These are phyloP conservation scores for Penicillium fimorum DNA, from an alignment of 495 filamentous ascomycete genomes.

Conservation along the genomic window DNA sequence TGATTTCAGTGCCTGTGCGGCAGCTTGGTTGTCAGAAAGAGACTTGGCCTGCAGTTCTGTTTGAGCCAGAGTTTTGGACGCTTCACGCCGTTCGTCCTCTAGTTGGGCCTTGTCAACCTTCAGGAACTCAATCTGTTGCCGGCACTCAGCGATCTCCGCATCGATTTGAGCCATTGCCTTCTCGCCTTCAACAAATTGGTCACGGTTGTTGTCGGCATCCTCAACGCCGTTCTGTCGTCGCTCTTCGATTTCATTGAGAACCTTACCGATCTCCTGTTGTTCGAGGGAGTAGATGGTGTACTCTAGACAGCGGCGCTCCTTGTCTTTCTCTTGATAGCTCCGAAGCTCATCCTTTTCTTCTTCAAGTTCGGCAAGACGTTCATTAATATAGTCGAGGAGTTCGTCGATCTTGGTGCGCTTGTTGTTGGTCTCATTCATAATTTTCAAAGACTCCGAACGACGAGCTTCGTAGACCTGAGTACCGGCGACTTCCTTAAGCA, in stretches of 20 bases:
- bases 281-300: slow-evolving; percentile 92
- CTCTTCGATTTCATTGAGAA: slow-evolving; percentile 81
- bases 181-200: slow-evolving; percentile 74
- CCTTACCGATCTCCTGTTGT: slow-evolving; percentile 71
- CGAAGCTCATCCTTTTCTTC: slow-evolving; percentile 95
- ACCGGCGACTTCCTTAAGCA: slow-evolving; percentile 96
- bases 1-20: slow-evolving; percentile 66
- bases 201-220: slow-evolving; percentile 75
- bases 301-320: slow-evolving; percentile 86
- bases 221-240: slow-evolving; percentile 76
- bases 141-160: slow-evolving; percentile 71
- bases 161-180: slow-evolving; percentile 76
- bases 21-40: slow-evolving; percentile 73
- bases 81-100: slow-evolving; percentile 84
- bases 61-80: slow-evolving; percentile 72
- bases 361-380: slow-evolving; percentile 83
- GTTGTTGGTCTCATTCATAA: slow-evolving; percentile 95
- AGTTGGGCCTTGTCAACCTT: slow-evolving; percentile 84
- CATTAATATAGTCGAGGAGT: slow-evolving; percentile 82
- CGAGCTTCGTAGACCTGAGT: slow-evolving; percentile 96
- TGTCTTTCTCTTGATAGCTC: slow-evolving; percentile 91
- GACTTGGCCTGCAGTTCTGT: slow-evolving; percentile 81
- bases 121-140: slow-evolving; percentile 79
- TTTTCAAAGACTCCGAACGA: slow-evolving; percentile 84
- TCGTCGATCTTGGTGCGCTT: slow-evolving; percentile 95